Percentiles rank a stretch among this genome's conserved stretches.
phyloP scores from a whole-genome alignment of 2,329 filamentous ascomycete species.

The Thielaviopsis punctulata region DNA sequence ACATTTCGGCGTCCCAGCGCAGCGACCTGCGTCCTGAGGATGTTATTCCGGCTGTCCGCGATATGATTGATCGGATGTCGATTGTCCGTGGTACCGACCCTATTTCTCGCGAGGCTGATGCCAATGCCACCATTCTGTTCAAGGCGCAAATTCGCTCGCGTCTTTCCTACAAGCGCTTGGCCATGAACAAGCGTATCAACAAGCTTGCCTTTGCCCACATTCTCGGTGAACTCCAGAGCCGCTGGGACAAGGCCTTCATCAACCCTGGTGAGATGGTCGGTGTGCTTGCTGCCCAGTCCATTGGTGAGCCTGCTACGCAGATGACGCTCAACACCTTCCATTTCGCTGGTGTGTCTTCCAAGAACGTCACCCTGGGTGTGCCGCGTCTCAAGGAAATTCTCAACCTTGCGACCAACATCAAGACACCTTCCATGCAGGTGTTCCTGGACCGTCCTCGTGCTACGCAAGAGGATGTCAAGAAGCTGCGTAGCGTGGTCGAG shows the following conservation, averaged over 20 bases:
- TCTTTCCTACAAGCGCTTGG: constrained; percentile 82
- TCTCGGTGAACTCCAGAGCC: constrained; percentile 73
- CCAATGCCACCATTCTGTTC: constrained; percentile 77
- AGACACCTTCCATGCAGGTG: constrained; percentile 93
- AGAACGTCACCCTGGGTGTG: constrained; percentile 98
- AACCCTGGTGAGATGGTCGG: constrained; percentile 97
- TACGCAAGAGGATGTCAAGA: constrained; percentile 67
- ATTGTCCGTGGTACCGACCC: constrained; percentile 74
- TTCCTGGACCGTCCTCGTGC: constrained; percentile 51
- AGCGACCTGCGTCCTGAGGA: constrained; percentile 83
- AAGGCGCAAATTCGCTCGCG: constrained; percentile 81
- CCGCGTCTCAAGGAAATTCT: constrained; percentile 98
- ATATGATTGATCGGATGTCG: constrained; percentile 58
- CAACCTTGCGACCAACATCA: constrained; percentile 94
- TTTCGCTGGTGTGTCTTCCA: constrained; percentile 98
- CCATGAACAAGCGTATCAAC: constrained; percentile 69
- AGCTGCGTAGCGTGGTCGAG: constrained; percentile 75
- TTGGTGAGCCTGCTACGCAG: constrained; percentile 95
- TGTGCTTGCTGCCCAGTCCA: constrained; percentile 92
- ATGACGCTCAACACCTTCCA: constrained; percentile 99
- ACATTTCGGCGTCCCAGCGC: constrained; percentile 66
- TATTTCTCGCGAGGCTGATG: constrained; percentile 72
- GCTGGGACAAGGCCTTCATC: constrained; percentile 72
- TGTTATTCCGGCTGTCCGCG: constrained; percentile 63
- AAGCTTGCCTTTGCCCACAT: constrained; percentile 87